A percentile compares a stretch with the other conserved stretches of the same genome.
Conservation (phyloP, 306 rosid species). For the Inga laurina region DNA sequence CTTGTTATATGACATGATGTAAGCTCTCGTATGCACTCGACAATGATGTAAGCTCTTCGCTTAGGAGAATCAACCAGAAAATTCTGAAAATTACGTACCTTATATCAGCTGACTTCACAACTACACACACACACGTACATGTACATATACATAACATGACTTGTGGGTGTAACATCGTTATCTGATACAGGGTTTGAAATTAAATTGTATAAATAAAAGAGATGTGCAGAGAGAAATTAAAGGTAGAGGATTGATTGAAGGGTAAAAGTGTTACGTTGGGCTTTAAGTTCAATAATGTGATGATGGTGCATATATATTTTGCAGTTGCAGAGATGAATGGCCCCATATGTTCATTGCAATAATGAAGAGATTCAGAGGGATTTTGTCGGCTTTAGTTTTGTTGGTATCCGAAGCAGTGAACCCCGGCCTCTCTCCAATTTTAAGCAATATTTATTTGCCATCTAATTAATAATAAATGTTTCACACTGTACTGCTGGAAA, state of each 20-base stretch:
- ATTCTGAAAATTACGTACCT: not conserved
- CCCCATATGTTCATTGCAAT: slow-evolving; percentile 16
- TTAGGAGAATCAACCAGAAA: slow-evolving; percentile 2
- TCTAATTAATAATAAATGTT: not conserved
- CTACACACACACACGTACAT: no score
- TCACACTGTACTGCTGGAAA: not conserved
- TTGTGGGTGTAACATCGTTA: not conserved
- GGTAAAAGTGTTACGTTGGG: not conserved
- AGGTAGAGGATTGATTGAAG: not conserved
- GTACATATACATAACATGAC: not conserved
- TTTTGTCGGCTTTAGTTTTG: slow-evolving; percentile 17
- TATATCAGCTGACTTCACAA: not conserved
- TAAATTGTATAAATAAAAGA: not conserved
- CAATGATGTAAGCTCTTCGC: not conserved
- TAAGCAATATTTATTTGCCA: not conserved
- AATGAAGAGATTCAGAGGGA: not conserved
- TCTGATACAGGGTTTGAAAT: not conserved
- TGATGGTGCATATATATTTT: not conserved
- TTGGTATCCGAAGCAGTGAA: slow-evolving; percentile 8
- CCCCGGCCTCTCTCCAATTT: not conserved
- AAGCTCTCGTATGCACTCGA: not conserved
- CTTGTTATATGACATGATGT: not conserved
- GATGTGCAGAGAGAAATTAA: not conserved
- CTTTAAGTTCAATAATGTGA: not conserved
- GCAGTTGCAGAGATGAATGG: slow-evolving; percentile 8